A percentile compares a stretch with the other conserved stretches of the same genome.
These are phyloP conservation scores for Lonicera japonica DNA, from an alignment of 129 eudicot genomes.

Conservation along the genomic window DNA sequence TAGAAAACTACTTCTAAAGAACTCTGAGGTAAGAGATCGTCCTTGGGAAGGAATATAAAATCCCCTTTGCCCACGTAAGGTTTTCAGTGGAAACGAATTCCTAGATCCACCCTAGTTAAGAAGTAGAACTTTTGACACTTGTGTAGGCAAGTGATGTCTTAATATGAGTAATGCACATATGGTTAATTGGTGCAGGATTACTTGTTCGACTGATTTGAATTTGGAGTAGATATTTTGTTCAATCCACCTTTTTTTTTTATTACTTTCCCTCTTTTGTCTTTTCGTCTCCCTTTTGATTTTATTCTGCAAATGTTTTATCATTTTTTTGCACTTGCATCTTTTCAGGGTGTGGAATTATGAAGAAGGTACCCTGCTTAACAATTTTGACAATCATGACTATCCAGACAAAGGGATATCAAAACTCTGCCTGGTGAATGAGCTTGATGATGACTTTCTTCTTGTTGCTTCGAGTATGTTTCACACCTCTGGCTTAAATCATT, in stretches of 20 bases:
- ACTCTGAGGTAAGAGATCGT: too few relatives aligned
- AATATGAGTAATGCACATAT: too few relatives aligned
- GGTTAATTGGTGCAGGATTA: too few relatives aligned
- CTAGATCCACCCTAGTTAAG: too few relatives aligned
- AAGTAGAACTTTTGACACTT: too few relatives aligned
- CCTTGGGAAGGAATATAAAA: too few relatives aligned
- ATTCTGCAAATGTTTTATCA: background rate
- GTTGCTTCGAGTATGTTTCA: slow-evolving; percentile 77
- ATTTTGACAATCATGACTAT: slow-evolving; percentile 71
- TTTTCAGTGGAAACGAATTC: too few relatives aligned
- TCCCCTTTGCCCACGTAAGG: too few relatives aligned
- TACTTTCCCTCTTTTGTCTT: background rate
- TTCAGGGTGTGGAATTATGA: slow-evolving; percentile 92
- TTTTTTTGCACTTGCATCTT: background rate
- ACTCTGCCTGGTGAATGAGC: slow-evolving; percentile 85
- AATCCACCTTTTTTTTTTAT: background rate
- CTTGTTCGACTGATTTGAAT: too few relatives aligned
- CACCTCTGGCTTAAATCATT: background rate
- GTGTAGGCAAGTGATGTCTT: too few relatives aligned
- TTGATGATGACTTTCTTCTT: slow-evolving; percentile 89
- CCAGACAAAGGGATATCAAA: slow-evolving; percentile 91
- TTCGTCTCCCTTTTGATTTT: background rate
- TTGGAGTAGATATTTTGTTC: too few relatives aligned
- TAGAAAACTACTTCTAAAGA: too few relatives aligned
- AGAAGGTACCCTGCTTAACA: slow-evolving; percentile 74